Evolutionary conservation across 2,329 filamentous ascomycete genomes (phyloP).

Genomic region (Pyrenochaeta sp.): DNA sequence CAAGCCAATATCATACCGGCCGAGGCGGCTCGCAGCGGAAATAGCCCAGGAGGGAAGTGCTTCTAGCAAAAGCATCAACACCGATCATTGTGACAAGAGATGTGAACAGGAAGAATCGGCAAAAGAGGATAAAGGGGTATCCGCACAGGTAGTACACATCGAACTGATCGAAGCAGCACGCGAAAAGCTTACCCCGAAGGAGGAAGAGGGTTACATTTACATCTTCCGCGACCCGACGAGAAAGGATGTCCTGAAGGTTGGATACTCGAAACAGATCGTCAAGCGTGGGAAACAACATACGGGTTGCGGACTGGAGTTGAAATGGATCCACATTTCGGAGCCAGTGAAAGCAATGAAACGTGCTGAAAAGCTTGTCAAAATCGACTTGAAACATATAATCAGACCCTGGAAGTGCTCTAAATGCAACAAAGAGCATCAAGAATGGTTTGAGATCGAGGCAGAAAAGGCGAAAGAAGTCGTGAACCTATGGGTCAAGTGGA

Average conservation of each 20-base stretch:
- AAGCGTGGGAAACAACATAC: not conserved
- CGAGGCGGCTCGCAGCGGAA: too few species aligned
- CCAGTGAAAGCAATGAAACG: not conserved
- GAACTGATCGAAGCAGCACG: not conserved
- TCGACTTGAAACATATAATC: not conserved
- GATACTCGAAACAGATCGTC: not conserved
- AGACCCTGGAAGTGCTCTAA: not conserved
- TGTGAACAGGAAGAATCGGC: not conserved
- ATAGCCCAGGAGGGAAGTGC: not conserved
- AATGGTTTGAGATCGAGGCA: conserved; percentile 4
- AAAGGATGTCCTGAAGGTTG: not conserved
- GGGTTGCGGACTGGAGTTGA: not conserved
- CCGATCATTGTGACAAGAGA: not conserved
- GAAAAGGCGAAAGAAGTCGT: not conserved
- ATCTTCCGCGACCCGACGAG: not conserved
- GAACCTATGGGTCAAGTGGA: not conserved
- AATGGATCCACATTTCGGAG: not conserved
- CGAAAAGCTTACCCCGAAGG: not conserved
- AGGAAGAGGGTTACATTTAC: not conserved
- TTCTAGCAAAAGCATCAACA: not conserved
- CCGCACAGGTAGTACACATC: not conserved
- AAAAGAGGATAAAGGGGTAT: not conserved
- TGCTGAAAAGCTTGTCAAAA: not conserved
- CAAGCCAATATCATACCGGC: not conserved
- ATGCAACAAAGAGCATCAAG: conserved; percentile 1